phyloP scores from a whole-genome alignment of 2,329 filamentous ascomycete genomes.

The Zymoseptoria passerinii region DNA sequence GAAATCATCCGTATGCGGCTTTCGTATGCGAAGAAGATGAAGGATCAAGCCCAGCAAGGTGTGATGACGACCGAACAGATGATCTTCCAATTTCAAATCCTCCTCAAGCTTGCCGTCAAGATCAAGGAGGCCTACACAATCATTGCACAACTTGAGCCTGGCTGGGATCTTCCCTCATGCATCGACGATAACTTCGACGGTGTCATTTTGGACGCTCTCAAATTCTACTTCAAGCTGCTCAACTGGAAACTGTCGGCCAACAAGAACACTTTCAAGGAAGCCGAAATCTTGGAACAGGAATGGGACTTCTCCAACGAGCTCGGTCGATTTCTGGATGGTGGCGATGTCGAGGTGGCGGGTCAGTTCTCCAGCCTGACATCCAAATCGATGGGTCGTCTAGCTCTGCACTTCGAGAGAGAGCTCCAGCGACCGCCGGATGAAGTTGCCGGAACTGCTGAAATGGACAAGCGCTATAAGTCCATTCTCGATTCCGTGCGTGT shows the following conservation, averaged over 20 bases:
- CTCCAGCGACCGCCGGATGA: constrained; percentile 78
- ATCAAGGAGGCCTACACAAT: constrained; percentile 84
- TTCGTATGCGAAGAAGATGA: constrained; percentile 89
- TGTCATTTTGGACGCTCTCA: constrained; percentile 83
- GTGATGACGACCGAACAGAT: constrained; percentile 94
- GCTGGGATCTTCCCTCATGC: constrained; percentile 92
- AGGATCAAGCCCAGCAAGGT: constrained; percentile 85
- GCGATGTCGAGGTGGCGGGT: constrained; percentile 93
- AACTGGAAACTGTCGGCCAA: constrained; percentile 97
- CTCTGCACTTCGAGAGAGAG: constrained; percentile 85
- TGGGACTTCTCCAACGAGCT: constrained; percentile 97
- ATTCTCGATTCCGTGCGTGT: constrained; percentile 93
- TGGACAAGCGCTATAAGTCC: constrained; percentile 96
- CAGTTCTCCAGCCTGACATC: constrained; percentile 92
- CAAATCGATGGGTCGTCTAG: constrained; percentile 82
- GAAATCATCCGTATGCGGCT: constrained; percentile 91
- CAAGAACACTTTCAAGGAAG: constrained; percentile 99
- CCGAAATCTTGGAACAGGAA: constrained; percentile 92
- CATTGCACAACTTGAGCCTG: constrained; percentile 77
- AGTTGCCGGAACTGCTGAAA: constrained; percentile 60
- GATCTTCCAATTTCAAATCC: constrained; percentile 91
- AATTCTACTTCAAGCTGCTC: constrained; percentile 97
- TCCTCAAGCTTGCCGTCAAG: constrained; percentile 81
- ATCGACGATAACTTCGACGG: constrained; percentile 95
- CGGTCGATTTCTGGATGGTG: constrained; percentile 80